phyloP scores from a whole-genome alignment of 441 rosid genomes.

The Erodium texanum region DNA sequence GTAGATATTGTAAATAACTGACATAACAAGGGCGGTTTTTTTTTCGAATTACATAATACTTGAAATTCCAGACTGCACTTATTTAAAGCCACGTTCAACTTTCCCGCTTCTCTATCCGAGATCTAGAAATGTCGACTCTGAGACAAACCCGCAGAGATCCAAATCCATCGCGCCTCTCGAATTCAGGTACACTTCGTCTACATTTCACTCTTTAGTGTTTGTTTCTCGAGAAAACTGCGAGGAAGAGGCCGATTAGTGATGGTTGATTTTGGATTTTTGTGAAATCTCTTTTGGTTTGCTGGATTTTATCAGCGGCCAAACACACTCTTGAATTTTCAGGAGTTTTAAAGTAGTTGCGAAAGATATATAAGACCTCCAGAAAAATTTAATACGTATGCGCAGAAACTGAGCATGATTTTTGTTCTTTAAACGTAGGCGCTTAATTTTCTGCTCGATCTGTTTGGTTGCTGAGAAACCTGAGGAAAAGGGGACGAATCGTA shows the following conservation, averaged over 20 bases:
- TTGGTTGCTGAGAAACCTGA: constrained; percentile 14
- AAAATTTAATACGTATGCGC: neutral
- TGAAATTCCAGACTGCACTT: neutral
- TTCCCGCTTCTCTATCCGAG: neutral
- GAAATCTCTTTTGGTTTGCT: neutral
- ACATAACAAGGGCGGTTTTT: neutral
- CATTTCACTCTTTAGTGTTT: neutral
- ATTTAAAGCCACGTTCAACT: neutral
- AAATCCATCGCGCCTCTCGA: constrained; percentile 4
- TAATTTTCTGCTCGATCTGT: neutral
- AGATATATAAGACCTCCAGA: no score
- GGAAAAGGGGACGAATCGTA: neutral
- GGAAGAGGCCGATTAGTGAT: neutral
- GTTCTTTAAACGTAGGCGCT: no score
- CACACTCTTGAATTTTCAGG: neutral
- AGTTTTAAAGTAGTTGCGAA: neutral
- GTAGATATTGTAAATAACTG: neutral
- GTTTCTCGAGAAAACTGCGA: neutral
- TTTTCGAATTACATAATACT: no score
- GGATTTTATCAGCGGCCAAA: neutral
- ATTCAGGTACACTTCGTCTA: constrained; percentile 10
- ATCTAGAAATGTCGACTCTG: constrained; percentile 10
- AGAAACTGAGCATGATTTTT: neutral
- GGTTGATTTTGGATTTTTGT: neutral
- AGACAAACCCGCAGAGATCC: constrained; percentile 9